phyloP scores from a whole-genome alignment of 345 rosid species.

The Euclidium syriacum region DNA sequence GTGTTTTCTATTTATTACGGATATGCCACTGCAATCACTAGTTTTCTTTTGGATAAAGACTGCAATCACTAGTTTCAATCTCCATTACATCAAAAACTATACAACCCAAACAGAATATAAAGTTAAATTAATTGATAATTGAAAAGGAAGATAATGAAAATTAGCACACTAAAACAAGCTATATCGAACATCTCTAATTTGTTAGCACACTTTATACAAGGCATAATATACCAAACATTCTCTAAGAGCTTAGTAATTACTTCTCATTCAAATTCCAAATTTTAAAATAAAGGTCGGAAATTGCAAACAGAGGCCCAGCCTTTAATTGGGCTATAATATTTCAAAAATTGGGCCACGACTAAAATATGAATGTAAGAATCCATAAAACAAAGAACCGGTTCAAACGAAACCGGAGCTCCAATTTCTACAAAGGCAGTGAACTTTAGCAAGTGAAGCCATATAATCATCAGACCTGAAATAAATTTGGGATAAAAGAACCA shows the following conservation, averaged over 20 bases:
- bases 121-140: constrained; percentile 8
- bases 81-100: neutral
- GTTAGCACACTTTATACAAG: neutral
- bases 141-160: neutral
- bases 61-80: neutral
- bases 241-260: neutral
- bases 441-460: constrained; percentile 85
- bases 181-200: neutral
- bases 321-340: neutral
- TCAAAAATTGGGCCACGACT: neutral
- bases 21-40: too few relatives aligned
- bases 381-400: neutral
- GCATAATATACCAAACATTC: neutral
- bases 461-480: constrained; percentile 80
- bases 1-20: neutral
- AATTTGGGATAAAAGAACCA: neutral
- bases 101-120: neutral
- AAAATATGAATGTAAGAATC: neutral
- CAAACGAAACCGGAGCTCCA: constrained; percentile 42
- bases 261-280: neutral
- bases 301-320: neutral
- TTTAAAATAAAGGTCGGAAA: neutral
- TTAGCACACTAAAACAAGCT: neutral
- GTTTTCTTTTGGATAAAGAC: too few relatives aligned
- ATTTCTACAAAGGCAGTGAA: constrained; percentile 62